These are phyloP conservation scores for Pueraria montana DNA, from an alignment of 306 rosid genomes.

Conservation along the genomic window DNA sequence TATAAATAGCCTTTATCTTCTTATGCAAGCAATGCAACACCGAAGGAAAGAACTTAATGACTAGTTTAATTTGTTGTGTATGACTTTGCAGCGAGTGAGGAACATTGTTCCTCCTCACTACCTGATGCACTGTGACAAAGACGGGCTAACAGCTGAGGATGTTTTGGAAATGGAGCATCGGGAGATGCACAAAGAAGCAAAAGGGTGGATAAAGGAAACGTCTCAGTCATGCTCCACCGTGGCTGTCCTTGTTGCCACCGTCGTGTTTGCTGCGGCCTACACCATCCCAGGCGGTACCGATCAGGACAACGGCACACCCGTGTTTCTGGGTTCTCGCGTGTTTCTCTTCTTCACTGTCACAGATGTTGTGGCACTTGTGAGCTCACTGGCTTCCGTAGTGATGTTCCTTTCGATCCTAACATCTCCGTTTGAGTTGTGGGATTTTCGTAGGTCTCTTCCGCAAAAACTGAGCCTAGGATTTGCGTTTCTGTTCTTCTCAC, in stretches of 20 bases:
- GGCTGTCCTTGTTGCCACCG: conserved; percentile 30
- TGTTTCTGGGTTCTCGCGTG: background rate
- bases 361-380: conserved; percentile 27
- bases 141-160: conserved; percentile 25
- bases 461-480: conserved; percentile 27
- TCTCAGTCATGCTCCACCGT: conserved; percentile 38
- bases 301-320: background rate
- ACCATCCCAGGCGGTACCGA: conserved; percentile 25
- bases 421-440: conserved; percentile 38
- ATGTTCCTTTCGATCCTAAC: conserved; percentile 42
- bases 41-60: background rate
- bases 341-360: conserved; percentile 12
- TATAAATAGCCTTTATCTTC: too few relatives aligned
- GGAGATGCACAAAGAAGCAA: conserved; percentile 37
- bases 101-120: conserved; percentile 25
- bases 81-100: conserved; percentile 46
- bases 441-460: conserved; percentile 19
- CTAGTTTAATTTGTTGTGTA: background rate
- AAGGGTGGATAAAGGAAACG: conserved; percentile 27
- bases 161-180: too few relatives aligned
- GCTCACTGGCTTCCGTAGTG: conserved; percentile 35
- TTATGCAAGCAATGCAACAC: background rate
- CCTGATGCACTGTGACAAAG: conserved; percentile 36
- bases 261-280: conserved; percentile 32
- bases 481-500: background rate